A percentile compares a stretch with the other conserved stretches of the same genome.
Conservation (phyloP, 441 rosid genomes). For the Breynia disticha region DNA sequence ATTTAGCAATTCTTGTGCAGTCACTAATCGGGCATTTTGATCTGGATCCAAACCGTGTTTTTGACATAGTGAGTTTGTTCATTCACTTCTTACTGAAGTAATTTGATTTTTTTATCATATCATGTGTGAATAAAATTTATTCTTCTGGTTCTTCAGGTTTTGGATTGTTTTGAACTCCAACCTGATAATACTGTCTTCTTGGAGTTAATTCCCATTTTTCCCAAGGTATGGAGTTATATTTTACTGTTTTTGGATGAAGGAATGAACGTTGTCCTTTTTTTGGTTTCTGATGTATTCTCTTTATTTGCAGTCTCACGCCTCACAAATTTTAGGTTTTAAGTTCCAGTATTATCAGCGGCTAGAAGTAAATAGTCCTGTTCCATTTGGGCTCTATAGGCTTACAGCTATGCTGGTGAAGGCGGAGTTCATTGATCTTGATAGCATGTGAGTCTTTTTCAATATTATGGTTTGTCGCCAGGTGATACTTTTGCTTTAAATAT, state of each 20-base stretch:
- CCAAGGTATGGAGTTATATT: conserved; percentile 54
- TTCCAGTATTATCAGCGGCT: conserved; percentile 91
- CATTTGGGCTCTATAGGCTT: conserved; percentile 86
- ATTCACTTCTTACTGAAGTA: not conserved
- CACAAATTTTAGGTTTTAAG: conserved; percentile 99
- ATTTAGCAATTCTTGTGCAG: conserved; percentile 42
- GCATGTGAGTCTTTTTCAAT: conserved; percentile 56
- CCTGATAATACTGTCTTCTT: conserved; percentile 64
- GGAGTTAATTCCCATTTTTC: conserved; percentile 90
- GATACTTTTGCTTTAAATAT: not conserved
- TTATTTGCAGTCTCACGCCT: conserved; percentile 89
- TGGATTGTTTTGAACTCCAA: conserved; percentile 96
- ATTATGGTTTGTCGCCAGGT: conserved; percentile 1
- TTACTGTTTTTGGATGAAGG: not conserved
- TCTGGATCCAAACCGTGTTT: conserved; percentile 99
- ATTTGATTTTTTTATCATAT: not conserved
- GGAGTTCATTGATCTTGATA: conserved; percentile 88
- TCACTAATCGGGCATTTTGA: conserved; percentile 99
- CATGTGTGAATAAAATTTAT: conserved; percentile 22
- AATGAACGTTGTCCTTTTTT: too few species aligned
- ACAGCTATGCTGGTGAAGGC: conserved; percentile 94
- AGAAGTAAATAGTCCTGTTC: conserved; percentile 82
- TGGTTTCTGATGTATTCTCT: not conserved
- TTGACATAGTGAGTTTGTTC: conserved; percentile 80
- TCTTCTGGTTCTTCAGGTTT: conserved; percentile 45